phyloP scores from a whole-genome alignment of 139 green algal genomes.

The Auxenochlorella pyrenoidosa region DNA sequence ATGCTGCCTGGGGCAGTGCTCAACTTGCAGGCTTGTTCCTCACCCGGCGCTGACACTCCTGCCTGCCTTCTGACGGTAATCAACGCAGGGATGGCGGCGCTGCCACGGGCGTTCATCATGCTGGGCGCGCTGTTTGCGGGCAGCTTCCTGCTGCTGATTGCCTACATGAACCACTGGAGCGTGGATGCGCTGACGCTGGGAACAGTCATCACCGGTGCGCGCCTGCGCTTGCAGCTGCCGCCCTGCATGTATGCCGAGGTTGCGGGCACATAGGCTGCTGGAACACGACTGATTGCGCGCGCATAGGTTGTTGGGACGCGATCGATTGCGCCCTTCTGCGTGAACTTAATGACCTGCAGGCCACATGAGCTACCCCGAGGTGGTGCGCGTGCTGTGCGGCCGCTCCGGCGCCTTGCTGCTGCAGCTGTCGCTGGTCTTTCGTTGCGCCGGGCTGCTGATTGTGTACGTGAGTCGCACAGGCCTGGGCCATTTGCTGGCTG shows the following conservation, averaged over 20 bases:
- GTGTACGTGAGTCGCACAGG: conserved; percentile 13
- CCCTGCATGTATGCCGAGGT: background rate
- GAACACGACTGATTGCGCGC: no score
- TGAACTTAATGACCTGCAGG: no score
- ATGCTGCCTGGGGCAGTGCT: no score
- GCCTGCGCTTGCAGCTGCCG: background rate
- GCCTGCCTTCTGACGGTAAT: no score
- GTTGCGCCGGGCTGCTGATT: conserved; percentile 42
- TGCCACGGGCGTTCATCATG: conserved; percentile 22
- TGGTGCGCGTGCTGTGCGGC: conserved; percentile 30
- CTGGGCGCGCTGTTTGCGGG: background rate
- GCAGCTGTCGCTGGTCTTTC: conserved; percentile 37
- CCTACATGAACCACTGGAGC: conserved; percentile 30
- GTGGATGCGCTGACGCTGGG: conserved; percentile 11
- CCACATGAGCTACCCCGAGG: conserved; percentile 32
- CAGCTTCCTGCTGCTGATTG: conserved; percentile 21
- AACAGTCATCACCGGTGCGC: background rate
- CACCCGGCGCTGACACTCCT: no score
- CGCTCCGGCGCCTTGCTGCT: conserved; percentile 16
- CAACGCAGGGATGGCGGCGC: conserved; percentile 29
- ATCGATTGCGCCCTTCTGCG: no score
- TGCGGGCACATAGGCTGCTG: no score
- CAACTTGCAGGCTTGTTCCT: no score
- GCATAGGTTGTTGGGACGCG: no score
- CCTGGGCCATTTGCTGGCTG: background rate